phyloP scores from a whole-genome alignment of 1,284 basidiomycete species.

The Cutaneotrichosporon sp. region DNA sequence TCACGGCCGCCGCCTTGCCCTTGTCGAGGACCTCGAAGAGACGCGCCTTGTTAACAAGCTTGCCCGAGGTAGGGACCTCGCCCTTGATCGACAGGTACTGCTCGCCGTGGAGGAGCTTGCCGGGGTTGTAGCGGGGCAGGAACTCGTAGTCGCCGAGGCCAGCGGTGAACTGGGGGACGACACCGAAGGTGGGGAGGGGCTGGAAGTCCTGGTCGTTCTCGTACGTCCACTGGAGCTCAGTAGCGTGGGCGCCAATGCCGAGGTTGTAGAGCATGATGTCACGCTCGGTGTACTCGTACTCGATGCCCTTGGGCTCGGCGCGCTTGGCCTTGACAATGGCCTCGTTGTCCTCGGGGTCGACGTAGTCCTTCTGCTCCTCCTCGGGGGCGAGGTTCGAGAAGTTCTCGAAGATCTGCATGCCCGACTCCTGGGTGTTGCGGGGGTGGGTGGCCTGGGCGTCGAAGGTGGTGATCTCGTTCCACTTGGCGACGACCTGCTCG shows the following conservation, averaged over 20 bases:
- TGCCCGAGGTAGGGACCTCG: constrained; percentile 82
- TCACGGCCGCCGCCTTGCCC: constrained; percentile 90
- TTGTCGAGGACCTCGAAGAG: constrained; percentile 56
- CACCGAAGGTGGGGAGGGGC: constrained; percentile 90
- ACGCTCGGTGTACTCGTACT: constrained; percentile 78
- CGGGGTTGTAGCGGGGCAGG: constrained; percentile 86
- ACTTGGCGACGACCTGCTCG: constrained; percentile 75
- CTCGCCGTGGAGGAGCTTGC: constrained; percentile 97
- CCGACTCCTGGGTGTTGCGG: constrained; percentile 66
- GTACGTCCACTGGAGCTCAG: constrained; percentile 88
- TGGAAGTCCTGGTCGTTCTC: constrained; percentile 84
- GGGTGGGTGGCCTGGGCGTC: constrained; percentile 76
- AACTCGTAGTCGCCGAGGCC: constrained; percentile 72
- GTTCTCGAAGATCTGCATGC: constrained; percentile 78
- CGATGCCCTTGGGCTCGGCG: constrained; percentile 59
- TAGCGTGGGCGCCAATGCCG: constrained; percentile 90
- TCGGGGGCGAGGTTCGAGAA: constrained; percentile 65
- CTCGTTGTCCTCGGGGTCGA: constrained; percentile 81
- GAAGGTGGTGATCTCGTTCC: constrained; percentile 79
- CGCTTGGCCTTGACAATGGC: constrained; percentile 83
- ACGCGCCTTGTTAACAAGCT: constrained; percentile 73
- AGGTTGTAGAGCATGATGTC: constrained; percentile 96
- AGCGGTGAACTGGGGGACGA: constrained; percentile 87
- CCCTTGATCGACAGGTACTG: constrained; percentile 89
- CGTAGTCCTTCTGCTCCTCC: constrained; percentile 59